Evolutionary conservation across 1,139 yeast genomes (phyloP), one percentile per base, ranked within the genome.

Genomic region (Diutina ranongensis): DNA sequence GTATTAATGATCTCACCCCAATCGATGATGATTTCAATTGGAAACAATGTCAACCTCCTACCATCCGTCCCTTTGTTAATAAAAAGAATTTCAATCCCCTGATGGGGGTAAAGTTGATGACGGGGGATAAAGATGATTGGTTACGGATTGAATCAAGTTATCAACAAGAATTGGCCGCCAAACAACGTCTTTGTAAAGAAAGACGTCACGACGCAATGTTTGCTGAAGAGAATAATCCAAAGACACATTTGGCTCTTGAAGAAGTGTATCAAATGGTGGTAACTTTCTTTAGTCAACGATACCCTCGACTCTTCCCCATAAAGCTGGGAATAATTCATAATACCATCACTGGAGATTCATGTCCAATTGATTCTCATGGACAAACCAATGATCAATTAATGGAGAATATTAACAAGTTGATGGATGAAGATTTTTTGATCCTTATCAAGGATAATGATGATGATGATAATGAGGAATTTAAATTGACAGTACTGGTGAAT

Each of bases 351-450:
- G 56, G 56, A 1, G 64, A 58, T 4, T 22, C 22, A 1, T 54
- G 67, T 22, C 72, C 72, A 1, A 47, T 45, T n/a, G 35, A 34
- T 16, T 55, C 60, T 13, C 40, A 46, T 8, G 41, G 45, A 18
- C 46, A 49, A 13, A 53, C 54, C 9, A 57, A 65, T 2, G 25
- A 44, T 20, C 50, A 57, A 12, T 54, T 69, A 31, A 50, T 65
- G 44, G 31, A 47, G 15, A 47, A 50, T 3, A 49, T 69, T 27
- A 64, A 65, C 3, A 50, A 60, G 2, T 61, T 61, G 44, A 60
- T 66, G 3, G 74, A 70, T 52, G 74, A 70, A 50, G 74, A 70
- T 49, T 60, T 68, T 40, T 52, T 68, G 13, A 54, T 68, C 13
- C 57, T 69, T 44, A 46, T 67, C 8, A 66, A 67, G 49, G 69